These are phyloP conservation scores for Leccinum fibrillosum DNA, from an alignment of 768 basidiomycete genomes.

Conservation along the genomic window DNA sequence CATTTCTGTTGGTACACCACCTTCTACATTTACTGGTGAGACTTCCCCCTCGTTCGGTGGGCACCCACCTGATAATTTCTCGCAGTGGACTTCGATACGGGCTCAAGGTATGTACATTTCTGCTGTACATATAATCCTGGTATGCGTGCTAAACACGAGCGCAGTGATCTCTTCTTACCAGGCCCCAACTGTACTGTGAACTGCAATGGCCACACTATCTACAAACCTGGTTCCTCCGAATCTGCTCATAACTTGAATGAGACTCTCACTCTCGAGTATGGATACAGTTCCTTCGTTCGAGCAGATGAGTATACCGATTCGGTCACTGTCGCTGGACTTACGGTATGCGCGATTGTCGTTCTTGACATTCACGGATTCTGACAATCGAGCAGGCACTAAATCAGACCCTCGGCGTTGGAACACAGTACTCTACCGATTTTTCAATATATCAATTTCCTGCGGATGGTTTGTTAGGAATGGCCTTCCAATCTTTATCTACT, in stretches of 20 bases:
- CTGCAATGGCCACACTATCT: conserved; percentile 32
- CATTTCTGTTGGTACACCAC: conserved; percentile 9
- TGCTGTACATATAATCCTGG: not conserved
- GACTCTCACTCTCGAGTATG: not conserved
- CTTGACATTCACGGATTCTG: not conserved
- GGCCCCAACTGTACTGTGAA: conserved; percentile 16
- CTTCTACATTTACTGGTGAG: not conserved
- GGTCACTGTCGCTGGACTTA: conserved; percentile 9
- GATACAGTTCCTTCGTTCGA: not conserved
- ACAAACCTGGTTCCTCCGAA: conserved; percentile 23
- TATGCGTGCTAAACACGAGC: not conserved
- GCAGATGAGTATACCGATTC: conserved; percentile 13
- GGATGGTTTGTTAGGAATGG: conserved; percentile 40
- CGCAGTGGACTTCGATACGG: not conserved
- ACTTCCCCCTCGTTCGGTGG: too few relatives aligned
- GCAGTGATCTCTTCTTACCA: conserved; percentile 29
- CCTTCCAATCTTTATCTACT: conserved; percentile 36
- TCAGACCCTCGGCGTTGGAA: conserved; percentile 17
- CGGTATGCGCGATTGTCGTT: not conserved
- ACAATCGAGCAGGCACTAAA: conserved; percentile 4
- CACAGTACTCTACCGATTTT: conserved; percentile 5
- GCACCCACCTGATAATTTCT: not conserved
- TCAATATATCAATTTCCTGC: conserved; percentile 1
- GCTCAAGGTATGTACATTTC: conserved; percentile 12
- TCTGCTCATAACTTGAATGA: conserved; percentile 1